phyloP scores from a whole-genome alignment of 1,284 basidiomycete genomes.

The Ustilago trichophora region DNA sequence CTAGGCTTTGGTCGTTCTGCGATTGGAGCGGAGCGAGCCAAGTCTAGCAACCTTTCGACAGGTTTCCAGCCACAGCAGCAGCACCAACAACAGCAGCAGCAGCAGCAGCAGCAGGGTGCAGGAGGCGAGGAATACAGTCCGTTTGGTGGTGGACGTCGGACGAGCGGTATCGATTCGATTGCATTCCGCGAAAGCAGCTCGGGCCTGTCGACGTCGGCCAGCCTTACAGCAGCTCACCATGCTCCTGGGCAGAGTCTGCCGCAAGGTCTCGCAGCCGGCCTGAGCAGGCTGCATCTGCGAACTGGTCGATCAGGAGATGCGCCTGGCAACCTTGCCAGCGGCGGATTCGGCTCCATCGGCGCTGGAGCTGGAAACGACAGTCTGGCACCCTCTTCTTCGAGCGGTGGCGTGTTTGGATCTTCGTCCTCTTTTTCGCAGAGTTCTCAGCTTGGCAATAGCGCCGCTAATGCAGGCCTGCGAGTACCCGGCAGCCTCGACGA shows the following conservation, averaged over 20 bases:
- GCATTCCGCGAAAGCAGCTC: slow-evolving; percentile 25
- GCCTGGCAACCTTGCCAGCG: not conserved
- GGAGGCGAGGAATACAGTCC: slow-evolving; percentile 15
- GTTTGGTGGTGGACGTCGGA: slow-evolving; percentile 13
- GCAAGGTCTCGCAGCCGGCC: slow-evolving; percentile 83
- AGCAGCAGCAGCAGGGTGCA: no score
- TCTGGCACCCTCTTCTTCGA: no score
- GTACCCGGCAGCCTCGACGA: slow-evolving; percentile 28
- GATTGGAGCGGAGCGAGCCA: slow-evolving; percentile 31
- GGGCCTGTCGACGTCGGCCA: slow-evolving; percentile 21
- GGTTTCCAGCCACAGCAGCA: slow-evolving; percentile 41
- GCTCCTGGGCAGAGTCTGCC: slow-evolving; percentile 86
- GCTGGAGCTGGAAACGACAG: no score
- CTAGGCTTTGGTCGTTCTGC: slow-evolving; percentile 26
- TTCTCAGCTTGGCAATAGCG: slow-evolving; percentile 15
- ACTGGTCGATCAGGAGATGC: slow-evolving; percentile 13
- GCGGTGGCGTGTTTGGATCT: slow-evolving; percentile 1
- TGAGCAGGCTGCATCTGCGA: slow-evolving; percentile 79
- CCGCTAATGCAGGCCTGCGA: slow-evolving; percentile 3
- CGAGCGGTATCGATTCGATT: slow-evolving; percentile 31
- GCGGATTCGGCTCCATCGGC: slow-evolving; percentile 14
- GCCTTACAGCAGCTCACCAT: slow-evolving; percentile 69
- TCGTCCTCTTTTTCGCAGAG: slow-evolving; percentile 12
- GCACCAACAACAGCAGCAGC: no score
- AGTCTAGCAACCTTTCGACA: slow-evolving; percentile 41